Evolutionary conservation across 2,329 filamentous ascomycete genomes (phyloP), one percentile per base, ranked within the genome.

Genomic region (Aulographum hederae): DNA sequence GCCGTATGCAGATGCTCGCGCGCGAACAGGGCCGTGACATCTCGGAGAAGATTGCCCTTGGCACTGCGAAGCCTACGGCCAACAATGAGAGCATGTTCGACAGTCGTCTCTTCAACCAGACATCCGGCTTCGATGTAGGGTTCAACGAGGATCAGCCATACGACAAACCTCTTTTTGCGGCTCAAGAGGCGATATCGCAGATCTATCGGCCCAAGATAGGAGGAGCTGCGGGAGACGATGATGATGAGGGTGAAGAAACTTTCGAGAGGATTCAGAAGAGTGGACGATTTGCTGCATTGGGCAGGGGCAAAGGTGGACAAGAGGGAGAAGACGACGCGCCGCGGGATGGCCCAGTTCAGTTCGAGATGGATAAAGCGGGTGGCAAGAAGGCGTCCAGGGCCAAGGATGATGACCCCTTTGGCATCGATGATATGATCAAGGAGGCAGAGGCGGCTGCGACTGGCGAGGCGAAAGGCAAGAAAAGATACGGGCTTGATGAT

Each of bases 81-180:
- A 79, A 75, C 31, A 77, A 77, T 34, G 89, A 98, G 53, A 75
- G 79, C 16, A 95, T 95, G 89, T 98, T 91, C 59, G 89, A 98
- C 57, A 91, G 84, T 2, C 68, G 89, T 26, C 58, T 98, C 18
- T 98, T 98, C 58, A 94, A 95, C 56, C 82, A 92, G 56, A 78
- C 74, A 4, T 85, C 78, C 43, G 89, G 89, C 0, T 91, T 98
- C 50, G 77, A 84, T 43, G 69, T 74, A 32, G 89, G 86, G 1
- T 84, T 94, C 65, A 98, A 98, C 53, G 89, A 98, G 53, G 89
- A 98, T 52, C 89, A 98, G 48, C 73, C 76, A 1, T 98, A 95
- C 58, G 89, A 95, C 53, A 95, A 95, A 57, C 89, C 89, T 14
- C 62, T 98, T 5, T 98, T 98, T 51, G 85, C 85, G 1, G 86